Evolutionary conservation across 495 filamentous ascomycete species (phyloP).

Genomic region (Annulohypoxylon nitens): DNA sequence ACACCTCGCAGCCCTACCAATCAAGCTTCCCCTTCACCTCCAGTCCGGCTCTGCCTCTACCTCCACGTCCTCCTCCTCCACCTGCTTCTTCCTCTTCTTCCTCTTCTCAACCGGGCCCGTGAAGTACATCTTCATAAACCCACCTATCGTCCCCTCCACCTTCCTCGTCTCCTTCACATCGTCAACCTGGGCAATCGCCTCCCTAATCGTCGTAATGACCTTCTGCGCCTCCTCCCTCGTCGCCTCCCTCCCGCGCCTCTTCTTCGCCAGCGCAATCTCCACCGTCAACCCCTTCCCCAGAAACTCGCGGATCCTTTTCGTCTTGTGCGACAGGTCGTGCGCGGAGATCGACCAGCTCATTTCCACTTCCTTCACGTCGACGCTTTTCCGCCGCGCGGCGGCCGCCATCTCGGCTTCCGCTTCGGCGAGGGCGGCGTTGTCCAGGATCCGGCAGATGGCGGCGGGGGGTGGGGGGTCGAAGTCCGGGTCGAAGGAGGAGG

Average conservation of each 20-base stretch:
- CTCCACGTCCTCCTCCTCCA: constrained; percentile 1
- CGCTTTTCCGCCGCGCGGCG: constrained; percentile 37
- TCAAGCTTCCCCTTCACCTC: not conserved
- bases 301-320: constrained; percentile 71
- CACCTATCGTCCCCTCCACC: constrained; percentile 55
- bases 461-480: constrained; percentile 15
- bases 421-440: constrained; percentile 56
- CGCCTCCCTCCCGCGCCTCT: constrained; percentile 50
- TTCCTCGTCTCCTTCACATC: constrained; percentile 57
- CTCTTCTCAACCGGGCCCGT: constrained; percentile 49
- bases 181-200: constrained; percentile 45
- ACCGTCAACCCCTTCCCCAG: constrained; percentile 73
- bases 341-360: constrained; percentile 84
- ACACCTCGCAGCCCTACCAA: not conserved
- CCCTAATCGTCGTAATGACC: constrained; percentile 52
- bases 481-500: too few relatives aligned
- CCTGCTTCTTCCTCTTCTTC: constrained; percentile 20
- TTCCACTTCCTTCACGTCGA: constrained; percentile 76
- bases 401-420: constrained; percentile 23
- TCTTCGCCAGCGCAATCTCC: constrained; percentile 68
- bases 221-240: constrained; percentile 53
- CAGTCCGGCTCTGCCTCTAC: not conserved
- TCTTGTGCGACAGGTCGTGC: constrained; percentile 73
- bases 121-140: constrained; percentile 52
- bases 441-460: constrained; percentile 77